These are phyloP conservation scores for Elongisporangium undulatum DNA, from an alignment of 352 stramenopile species.

Conservation along the genomic window DNA sequence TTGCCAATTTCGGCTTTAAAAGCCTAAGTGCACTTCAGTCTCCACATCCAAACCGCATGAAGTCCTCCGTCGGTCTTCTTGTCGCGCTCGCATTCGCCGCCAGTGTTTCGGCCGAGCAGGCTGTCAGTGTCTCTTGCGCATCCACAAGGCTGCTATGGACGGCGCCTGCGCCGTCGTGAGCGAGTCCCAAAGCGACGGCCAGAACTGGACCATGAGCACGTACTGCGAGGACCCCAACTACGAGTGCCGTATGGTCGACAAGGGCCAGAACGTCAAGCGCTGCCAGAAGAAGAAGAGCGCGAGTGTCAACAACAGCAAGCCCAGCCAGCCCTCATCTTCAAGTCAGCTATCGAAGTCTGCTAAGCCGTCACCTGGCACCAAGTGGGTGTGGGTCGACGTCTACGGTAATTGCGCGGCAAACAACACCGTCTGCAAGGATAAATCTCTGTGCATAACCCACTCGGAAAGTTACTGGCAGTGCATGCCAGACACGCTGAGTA, in stretches of 20 bases:
- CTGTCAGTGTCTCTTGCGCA: neutral
- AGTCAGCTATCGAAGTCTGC: no score
- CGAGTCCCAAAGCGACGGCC: conserved; percentile 7
- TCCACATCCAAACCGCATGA: no score
- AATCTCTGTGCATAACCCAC: conserved; percentile 14
- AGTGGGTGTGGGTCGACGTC: conserved; percentile 7
- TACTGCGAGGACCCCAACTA: conserved; percentile 9
- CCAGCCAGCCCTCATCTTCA: neutral
- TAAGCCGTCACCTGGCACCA: no score
- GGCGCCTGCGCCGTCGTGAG: conserved; percentile 4
- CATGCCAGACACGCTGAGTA: conserved; percentile 19
- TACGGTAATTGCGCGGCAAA: conserved; percentile 13
- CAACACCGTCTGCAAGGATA: conserved; percentile 10
- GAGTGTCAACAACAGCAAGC: neutral
- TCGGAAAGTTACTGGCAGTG: conserved; percentile 23
- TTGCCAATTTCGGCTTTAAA: no score
- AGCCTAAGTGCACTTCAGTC: no score
- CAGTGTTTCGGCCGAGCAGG: neutral
- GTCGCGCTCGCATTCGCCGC: no score
- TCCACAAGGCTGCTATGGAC: no score
- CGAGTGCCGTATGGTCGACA: conserved; percentile 8
- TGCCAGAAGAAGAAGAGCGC: conserved; percentile 6
- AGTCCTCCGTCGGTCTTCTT: no score
- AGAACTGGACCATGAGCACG: conserved; percentile 10
- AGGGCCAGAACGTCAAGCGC: conserved; percentile 2